Evolutionary conservation across 2,329 filamentous ascomycete species (phyloP).

Genomic region (Stenocarpella maydis): DNA sequence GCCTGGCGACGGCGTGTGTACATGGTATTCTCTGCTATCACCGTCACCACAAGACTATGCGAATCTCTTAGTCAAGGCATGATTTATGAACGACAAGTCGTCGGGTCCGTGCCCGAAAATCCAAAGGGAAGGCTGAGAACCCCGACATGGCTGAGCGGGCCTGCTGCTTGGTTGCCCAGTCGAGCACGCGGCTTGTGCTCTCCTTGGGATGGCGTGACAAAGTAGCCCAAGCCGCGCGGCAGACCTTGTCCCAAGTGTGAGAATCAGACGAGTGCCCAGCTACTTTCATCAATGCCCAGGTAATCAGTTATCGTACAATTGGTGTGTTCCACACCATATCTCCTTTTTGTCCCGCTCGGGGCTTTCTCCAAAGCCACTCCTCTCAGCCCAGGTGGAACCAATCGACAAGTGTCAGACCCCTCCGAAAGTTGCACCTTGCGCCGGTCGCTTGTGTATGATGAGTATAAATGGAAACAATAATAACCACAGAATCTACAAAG

Average conservation of each 20-base stretch:
- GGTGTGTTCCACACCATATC: not conserved
- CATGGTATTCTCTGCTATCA: not conserved
- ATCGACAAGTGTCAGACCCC: not conserved
- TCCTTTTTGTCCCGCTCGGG: not conserved
- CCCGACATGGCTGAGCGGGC: not conserved
- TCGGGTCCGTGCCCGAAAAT: not conserved
- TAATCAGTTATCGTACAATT: constrained; percentile 18
- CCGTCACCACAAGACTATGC: not conserved
- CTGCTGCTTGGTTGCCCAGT: constrained; percentile 10
- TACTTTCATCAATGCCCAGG: constrained; percentile 4
- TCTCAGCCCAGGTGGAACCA: not conserved
- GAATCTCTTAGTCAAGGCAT: not conserved
- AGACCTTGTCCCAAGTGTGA: not conserved
- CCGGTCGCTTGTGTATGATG: constrained; percentile 32
- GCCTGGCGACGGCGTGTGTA: not conserved
- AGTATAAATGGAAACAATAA: not conserved
- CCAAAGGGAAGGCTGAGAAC: not conserved
- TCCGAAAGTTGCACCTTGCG: constrained; percentile 28
- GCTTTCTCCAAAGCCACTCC: not conserved
- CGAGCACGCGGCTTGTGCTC: not conserved
- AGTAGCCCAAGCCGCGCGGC: not conserved
- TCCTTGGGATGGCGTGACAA: not conserved
- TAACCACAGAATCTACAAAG: not conserved
- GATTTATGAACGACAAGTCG: not conserved
- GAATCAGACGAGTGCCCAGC: not conserved